Percentiles rank a stretch among this genome's conserved stretches.
Conservation (phyloP, 441 rosid species). For the Viola pubescens region DNA sequence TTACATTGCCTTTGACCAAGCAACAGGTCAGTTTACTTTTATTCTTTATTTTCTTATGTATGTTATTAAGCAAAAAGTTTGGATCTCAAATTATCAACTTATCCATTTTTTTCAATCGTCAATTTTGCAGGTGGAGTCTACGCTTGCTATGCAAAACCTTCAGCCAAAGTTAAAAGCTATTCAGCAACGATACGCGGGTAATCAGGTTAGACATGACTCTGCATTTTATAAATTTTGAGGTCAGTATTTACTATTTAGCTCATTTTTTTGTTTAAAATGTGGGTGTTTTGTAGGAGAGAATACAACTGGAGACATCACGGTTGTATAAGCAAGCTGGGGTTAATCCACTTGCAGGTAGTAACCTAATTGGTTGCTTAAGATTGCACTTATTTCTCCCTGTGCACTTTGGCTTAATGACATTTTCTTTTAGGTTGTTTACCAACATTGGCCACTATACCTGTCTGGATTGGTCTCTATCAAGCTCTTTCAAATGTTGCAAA, state of each 20-base stretch:
- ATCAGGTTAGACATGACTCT: slow-evolving; percentile 48
- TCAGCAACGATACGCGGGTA: slow-evolving; percentile 92
- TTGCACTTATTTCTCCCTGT: not conserved
- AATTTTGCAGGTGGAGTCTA: slow-evolving; percentile 73
- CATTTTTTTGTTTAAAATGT: slow-evolving; percentile 12
- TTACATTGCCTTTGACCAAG: slow-evolving; percentile 79
- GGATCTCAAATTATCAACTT: not conserved
- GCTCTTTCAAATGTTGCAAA: slow-evolving; percentile 98
- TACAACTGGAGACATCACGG: slow-evolving; percentile 88
- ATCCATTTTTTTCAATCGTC: not conserved
- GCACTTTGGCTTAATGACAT: not conserved
- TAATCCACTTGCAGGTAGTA: slow-evolving; percentile 89
- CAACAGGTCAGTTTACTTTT: slow-evolving; percentile 46
- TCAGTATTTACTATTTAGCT: not conserved
- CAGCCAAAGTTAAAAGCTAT: slow-evolving; percentile 93
- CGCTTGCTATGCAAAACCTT: slow-evolving; percentile 93
- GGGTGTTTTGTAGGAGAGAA: slow-evolving; percentile 56
- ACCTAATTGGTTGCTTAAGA: not conserved
- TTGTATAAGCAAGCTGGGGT: slow-evolving; percentile 90
- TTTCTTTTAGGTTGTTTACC: slow-evolving; percentile 71
- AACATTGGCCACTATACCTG: slow-evolving; percentile 89
- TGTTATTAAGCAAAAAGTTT: no score
- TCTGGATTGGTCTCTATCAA: slow-evolving; percentile 96
- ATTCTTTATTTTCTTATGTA: not conserved
- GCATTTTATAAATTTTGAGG: not conserved